Conservation (phyloP, 2,329 filamentous ascomycete species). For the Atkinsonella texensis region DNA sequence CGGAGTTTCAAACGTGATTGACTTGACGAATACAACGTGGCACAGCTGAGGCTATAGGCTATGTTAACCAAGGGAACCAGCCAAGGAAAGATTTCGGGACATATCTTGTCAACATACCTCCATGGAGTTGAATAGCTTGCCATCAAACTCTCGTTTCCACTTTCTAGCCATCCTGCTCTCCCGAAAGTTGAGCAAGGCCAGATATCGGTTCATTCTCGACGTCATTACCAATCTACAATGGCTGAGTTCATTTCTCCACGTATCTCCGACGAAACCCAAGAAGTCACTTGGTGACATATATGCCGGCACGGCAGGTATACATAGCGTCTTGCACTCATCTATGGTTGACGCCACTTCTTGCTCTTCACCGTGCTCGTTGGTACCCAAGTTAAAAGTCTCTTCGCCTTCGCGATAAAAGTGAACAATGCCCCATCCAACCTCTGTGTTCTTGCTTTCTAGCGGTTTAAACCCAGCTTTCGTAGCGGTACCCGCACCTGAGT, state of each 20-base stretch:
- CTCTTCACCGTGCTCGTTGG: slow-evolving; percentile 15
- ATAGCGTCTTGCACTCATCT: slow-evolving; percentile 75
- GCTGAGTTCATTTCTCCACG: slow-evolving; percentile 73
- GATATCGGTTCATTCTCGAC: slow-evolving; percentile 76
- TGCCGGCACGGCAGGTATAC: slow-evolving; percentile 86
- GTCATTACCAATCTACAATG: slow-evolving; percentile 95
- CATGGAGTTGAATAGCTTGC: slow-evolving; percentile 83
- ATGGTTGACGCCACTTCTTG: slow-evolving; percentile 17
- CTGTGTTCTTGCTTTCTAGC: slow-evolving; percentile 58
- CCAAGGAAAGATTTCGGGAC: background rate
- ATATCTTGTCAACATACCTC: slow-evolving; percentile 42
- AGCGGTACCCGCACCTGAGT: slow-evolving; percentile 52
- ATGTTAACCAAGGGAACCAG: slow-evolving; percentile 9
- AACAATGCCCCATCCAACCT: slow-evolving; percentile 84
- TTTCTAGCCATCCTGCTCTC: slow-evolving; percentile 59
- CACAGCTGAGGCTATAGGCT: slow-evolving; percentile 68
- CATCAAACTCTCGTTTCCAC: slow-evolving; percentile 83
- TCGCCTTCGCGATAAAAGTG: slow-evolving; percentile 83
- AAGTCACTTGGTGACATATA: slow-evolving; percentile 90
- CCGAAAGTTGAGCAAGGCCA: slow-evolving; percentile 91
- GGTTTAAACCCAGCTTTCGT: slow-evolving; percentile 74
- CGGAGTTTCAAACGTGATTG: slow-evolving; percentile 70
- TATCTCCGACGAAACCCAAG: slow-evolving; percentile 80
- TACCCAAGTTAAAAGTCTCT: slow-evolving; percentile 44
- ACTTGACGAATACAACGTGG: slow-evolving; percentile 89